Evolutionary conservation across 768 basidiomycete species (phyloP).

Genomic region (Pisolithus microcarpus): DNA sequence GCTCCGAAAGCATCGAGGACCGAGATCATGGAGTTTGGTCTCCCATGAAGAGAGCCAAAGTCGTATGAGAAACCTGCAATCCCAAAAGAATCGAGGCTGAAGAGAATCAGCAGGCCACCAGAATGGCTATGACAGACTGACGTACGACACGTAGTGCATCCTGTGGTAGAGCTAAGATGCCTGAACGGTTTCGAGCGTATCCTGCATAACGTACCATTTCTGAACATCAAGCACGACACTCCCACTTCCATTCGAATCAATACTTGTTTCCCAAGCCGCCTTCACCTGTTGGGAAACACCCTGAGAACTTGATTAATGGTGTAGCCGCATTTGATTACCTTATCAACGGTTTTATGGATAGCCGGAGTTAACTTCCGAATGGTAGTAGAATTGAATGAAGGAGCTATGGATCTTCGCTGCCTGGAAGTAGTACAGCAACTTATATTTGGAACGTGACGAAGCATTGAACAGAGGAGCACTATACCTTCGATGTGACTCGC

Average conservation of each 20-base stretch:
- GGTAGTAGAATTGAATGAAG: slow-evolving; percentile 20
- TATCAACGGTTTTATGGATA: slow-evolving; percentile 24
- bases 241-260: slow-evolving; percentile 12
- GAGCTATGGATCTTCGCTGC: slow-evolving; percentile 21
- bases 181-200: neutral
- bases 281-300: slow-evolving; percentile 18
- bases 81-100: slow-evolving; percentile 46
- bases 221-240: slow-evolving; percentile 31
- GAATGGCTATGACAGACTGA: neutral
- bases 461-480: neutral
- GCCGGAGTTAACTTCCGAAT: slow-evolving; percentile 17
- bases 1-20: slow-evolving; percentile 32
- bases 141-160: slow-evolving; percentile 33
- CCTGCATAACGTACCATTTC: slow-evolving; percentile 16
- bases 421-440: slow-evolving; percentile 1
- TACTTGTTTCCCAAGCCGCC: slow-evolving; percentile 22
- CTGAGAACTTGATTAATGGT: slow-evolving; percentile 1
- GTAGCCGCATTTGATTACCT: slow-evolving; percentile 7
- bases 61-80: slow-evolving; percentile 55
- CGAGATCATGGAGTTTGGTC: slow-evolving; percentile 33
- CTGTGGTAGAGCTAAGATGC: neutral
- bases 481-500: neutral
- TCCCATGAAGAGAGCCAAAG: slow-evolving; percentile 47
- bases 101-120: neutral
- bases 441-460: neutral